Evolutionary conservation across 2,329 filamentous ascomycete species (phyloP), one percentile per base, ranked within the genome.

Genomic region (Aspergillus carbonarius): DNA sequence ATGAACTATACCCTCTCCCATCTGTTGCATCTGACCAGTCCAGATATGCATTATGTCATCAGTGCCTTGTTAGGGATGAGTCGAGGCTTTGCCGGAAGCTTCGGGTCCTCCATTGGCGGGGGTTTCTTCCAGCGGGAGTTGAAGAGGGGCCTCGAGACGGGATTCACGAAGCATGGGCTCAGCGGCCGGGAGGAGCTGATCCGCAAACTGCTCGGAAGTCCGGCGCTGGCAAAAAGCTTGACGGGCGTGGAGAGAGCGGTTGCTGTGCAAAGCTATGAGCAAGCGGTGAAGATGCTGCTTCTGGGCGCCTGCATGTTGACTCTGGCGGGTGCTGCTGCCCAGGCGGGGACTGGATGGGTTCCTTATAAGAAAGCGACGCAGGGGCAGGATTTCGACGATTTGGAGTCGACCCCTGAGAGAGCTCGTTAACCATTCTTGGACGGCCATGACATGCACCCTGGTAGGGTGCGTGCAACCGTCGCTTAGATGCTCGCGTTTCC

Each of bases 1-100:
- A 77, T 93, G 58, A 95, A 93, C 73, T 96, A 96, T 74, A 90
- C 88, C 0, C 82, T 96, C 2, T 90, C 91, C 0, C 92, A 96
- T 68, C 73, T 93, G 5, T 81, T 96, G 4, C 89, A 95, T 70
- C 79, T 93, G 5, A 89, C 88, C 0, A 78, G 79, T 0, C 80
- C 84, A 0, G 81, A 84, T 6, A 85, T 86, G 1, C 89, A 93
- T 67, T 92, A 90, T 68, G 85, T 95, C 51, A 85, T 89, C 3
- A 91, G 88, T 0, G 89, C 90, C 12, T 79, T 96, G 42, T 76
- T 93, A 4, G 85, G 88, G 27, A 96, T 91, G 0, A 93, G 93
- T 74, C 83, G 92, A 4, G 90, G 90, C 5, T 93, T 95, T 63
- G 89, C 90, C 0, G 90, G 90, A 13, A 89, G 86, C 53, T 95